Base-by-base conservation (phyloP, 1,284 basidiomycete genomes). In the Lignosus rhinocerotis region DNA sequence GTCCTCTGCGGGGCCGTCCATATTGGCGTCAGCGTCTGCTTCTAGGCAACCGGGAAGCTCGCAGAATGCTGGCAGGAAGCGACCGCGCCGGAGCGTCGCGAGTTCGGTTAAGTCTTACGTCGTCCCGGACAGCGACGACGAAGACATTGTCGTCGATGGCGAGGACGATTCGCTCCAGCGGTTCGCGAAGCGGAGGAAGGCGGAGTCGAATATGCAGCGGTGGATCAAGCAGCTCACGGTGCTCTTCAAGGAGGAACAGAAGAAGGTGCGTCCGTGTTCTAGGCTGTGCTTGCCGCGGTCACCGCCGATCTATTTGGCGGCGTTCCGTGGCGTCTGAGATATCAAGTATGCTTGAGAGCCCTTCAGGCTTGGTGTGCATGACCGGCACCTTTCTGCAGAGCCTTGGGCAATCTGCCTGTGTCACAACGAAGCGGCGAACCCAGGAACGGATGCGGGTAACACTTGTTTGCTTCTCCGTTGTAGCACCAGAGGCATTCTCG, bases 121-220 rank as follows among this genome's bases (percentile, higher is more conserved):
- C 6, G 73, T 87, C 21, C 86, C 87, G 0, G 86, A 86, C 68
- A 90, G 87, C 11, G 88, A 90, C 66, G 88, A 89, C 62, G 88
- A 89, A 60, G 75, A 71, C 5, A 84, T 84, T 48, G 75, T 72
- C 6, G 43, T 54, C 52, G 76, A 78, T 44, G 79, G 78, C 44
- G 73, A 74, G 11, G 70, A 76, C 36, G 64, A 71, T 49, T 64
- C 65, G 43, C 66, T 72, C 10, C 63, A 71, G 51, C 72, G 76
- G 64, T 72, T 73, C 31, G 62, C 67, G 55, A 69, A 73, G 55
- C 77, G 74, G 64, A 73, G 75, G 55, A 74, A 69, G 46, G 75
- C 75, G 11, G 84, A 85, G 65, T 79, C 79, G 32, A 80, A 80
- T 62, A 68, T 90, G 60, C 84, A 88, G 64, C 73, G 77, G 53